Conservation (phyloP, 2,329 filamentous ascomycete species). For the Fusarium sororula region DNA sequence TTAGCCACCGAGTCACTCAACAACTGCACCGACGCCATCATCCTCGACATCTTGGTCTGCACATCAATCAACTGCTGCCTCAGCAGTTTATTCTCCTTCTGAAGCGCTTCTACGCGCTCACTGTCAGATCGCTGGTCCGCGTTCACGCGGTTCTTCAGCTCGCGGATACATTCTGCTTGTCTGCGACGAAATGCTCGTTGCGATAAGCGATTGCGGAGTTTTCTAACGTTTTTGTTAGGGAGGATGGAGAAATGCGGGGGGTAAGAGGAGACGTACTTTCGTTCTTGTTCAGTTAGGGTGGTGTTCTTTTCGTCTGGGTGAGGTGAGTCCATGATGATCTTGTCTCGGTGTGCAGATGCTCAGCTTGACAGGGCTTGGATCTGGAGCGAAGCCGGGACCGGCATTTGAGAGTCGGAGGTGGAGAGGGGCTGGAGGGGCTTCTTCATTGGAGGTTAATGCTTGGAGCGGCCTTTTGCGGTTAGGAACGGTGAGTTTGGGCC, state of each 20-base stretch:
- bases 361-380: neutral
- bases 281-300: constrained; percentile 7
- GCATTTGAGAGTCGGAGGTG: neutral
- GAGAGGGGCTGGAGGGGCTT: neutral
- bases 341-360: neutral
- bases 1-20: constrained; percentile 38
- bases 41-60: constrained; percentile 37
- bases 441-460: neutral
- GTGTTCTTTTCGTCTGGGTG: neutral
- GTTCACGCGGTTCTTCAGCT: constrained; percentile 38
- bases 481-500: neutral
- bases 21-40: constrained; percentile 40
- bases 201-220: constrained; percentile 46
- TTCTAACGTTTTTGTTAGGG: constrained; percentile 24
- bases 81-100: constrained; percentile 41
- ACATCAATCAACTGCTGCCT: constrained; percentile 44
- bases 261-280: neutral
- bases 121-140: constrained; percentile 33
- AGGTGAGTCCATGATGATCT: constrained; percentile 10
- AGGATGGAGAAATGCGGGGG: neutral
- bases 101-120: constrained; percentile 37
- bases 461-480: neutral
- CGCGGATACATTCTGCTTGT: constrained; percentile 42
- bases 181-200: constrained; percentile 46
- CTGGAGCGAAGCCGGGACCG: neutral